Conservation (phyloP, 495 filamentous ascomycete species). For the Neurospora sp. region DNA sequence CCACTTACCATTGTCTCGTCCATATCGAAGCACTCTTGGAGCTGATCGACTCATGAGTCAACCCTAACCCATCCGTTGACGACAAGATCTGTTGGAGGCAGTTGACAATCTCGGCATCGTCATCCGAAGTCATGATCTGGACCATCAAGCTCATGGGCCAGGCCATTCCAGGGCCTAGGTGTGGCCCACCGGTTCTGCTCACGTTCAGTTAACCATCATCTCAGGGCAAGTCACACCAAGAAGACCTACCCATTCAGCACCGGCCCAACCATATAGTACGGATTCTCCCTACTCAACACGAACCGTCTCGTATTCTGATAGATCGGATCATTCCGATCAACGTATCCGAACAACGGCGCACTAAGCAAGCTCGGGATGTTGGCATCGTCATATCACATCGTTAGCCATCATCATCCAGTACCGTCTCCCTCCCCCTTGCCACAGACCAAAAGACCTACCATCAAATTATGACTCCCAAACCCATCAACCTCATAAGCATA, state of each 20-base stretch:
- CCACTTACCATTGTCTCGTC: conserved; percentile 41
- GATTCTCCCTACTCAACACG: conserved; percentile 44
- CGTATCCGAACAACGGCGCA: conserved; percentile 45
- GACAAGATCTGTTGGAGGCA: conserved; percentile 40
- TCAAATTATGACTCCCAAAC: too few species aligned
- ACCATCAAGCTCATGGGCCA: conserved; percentile 50
- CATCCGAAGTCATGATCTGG: conserved; percentile 36
- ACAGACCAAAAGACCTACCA: background rate
- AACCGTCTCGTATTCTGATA: conserved; percentile 48
- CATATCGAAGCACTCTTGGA: conserved; percentile 25
- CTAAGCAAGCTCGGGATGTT: conserved; percentile 51
- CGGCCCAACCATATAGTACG: conserved; percentile 50
- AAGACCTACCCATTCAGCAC: conserved; percentile 41
- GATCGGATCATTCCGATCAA: conserved; percentile 33
- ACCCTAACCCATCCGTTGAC: conserved; percentile 41
- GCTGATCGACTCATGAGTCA: conserved; percentile 30
- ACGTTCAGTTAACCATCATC: conserved; percentile 25
- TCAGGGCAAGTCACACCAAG: background rate
- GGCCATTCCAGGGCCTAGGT: conserved; percentile 39
- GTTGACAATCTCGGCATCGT: conserved; percentile 42
- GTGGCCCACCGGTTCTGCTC: conserved; percentile 52
- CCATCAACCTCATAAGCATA: too few species aligned
- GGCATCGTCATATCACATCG: conserved; percentile 36
- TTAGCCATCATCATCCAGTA: background rate
- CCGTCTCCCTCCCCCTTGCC: background rate